Conservation (phyloP, 108 stramenopile genomes). For the Pseudonitzschia pungens region DNA sequence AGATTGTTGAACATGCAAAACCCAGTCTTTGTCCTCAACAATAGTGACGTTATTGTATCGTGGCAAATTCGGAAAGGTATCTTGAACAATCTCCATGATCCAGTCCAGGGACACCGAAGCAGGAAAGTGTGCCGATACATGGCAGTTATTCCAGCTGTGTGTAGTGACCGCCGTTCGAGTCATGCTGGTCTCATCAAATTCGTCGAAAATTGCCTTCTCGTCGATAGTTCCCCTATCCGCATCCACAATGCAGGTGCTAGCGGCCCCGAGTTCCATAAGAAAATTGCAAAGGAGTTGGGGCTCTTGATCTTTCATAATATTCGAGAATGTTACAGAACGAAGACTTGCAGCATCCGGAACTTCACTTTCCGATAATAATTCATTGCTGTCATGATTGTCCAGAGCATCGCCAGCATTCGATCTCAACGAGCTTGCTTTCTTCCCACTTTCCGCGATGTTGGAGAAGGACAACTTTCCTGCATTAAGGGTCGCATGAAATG, state of each 20-base stretch:
- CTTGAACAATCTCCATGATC: constrained; percentile 54
- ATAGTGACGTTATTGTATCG: constrained; percentile 40
- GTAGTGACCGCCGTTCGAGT: constrained; percentile 39
- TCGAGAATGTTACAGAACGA: constrained; percentile 41
- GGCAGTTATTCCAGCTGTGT: constrained; percentile 68
- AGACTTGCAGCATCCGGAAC: constrained; percentile 12
- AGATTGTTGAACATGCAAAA: constrained; percentile 68
- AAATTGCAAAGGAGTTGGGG: constrained; percentile 69
- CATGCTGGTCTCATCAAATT: constrained; percentile 35
- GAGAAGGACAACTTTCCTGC: too few relatives aligned
- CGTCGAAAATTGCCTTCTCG: constrained; percentile 62
- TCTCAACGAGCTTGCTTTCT: too few relatives aligned
- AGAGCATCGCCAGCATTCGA: too few relatives aligned
- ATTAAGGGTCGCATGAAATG: too few relatives aligned
- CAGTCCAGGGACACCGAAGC: constrained; percentile 47
- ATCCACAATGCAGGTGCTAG: constrained; percentile 68
- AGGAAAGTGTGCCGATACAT: constrained; percentile 77
- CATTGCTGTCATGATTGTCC: too few relatives aligned
- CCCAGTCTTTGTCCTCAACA: constrained; percentile 78
- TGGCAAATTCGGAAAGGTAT: constrained; percentile 41
- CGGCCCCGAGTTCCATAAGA: constrained; percentile 83
- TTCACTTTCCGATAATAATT: not conserved
- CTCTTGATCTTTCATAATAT: constrained; percentile 41
- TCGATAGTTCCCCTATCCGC: constrained; percentile 50
- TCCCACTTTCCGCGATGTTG: too few relatives aligned